Evolutionary conservation across 2,329 filamentous ascomycete genomes (phyloP), one percentile per base, ranked within the genome.

Genomic region (Fusarium torulosum): DNA sequence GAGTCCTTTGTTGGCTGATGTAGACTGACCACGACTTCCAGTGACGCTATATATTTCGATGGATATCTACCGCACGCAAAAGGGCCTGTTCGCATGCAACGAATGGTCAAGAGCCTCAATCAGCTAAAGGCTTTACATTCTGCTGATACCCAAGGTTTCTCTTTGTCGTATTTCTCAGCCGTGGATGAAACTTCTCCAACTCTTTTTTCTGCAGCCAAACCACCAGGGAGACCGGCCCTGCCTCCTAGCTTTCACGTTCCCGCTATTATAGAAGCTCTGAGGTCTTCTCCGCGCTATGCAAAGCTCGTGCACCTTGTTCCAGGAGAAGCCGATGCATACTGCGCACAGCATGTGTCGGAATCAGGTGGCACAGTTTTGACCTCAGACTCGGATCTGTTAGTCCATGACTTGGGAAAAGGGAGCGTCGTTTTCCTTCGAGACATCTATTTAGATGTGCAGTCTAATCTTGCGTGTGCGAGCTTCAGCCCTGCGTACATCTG

Each of bases 301-400:
- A 72, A 64, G 61, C 74, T 83, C 43, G 82, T 81, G 10, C 79
- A 82, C 23, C 83, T 96, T 14, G 90, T 97, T 0, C 89, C 93
- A 0, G 94, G 92, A 1, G 95, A 98, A 78, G 95, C 95, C 2
- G 95, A 98, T 75, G 79, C 84, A 23, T 96, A 88, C 79, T 97
- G 94, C 75, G 93, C 93, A 4, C 79, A 84, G 15, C 83, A 88
- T 53, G 84, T 92, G 8, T 82, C 82, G n/a, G 65, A 80, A 4
- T 74, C 82, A 29, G 82, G 84, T 3, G 87, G 86, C 1, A 80
- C 82, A 3, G 84, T 93, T 15, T 78, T 97, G 8, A 96, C 93
- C 0, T 90, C 88, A n/a, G 95, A 98, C 73, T 96, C 94, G 0
- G 95, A 98, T 74, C 83, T 97, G 10, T 81, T 97, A 1, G 84